Conservation (phyloP, 2,329 filamentous ascomycete species). For the Fusarium denticulatum region DNA sequence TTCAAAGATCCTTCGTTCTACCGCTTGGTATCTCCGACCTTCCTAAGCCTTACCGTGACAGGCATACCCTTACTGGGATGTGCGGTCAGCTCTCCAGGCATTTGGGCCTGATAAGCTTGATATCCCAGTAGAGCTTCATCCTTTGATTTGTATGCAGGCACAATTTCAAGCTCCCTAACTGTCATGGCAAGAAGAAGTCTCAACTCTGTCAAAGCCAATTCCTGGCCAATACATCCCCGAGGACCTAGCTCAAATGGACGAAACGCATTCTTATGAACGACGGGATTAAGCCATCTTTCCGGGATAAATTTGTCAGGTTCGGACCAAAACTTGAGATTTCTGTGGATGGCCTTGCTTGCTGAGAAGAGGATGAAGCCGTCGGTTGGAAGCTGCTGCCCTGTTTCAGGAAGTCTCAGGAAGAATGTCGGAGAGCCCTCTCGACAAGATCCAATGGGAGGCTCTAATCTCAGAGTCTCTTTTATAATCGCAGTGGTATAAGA, state of each 20-base stretch:
- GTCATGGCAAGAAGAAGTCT: not conserved
- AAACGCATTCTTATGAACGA: not conserved
- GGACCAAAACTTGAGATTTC: not conserved
- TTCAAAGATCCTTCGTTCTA: not conserved
- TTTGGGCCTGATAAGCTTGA: not conserved
- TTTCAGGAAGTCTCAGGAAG: not conserved
- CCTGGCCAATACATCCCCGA: not conserved
- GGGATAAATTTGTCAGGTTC: not conserved
- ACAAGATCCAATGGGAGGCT: not conserved
- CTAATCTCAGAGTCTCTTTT: conserved; percentile 2
- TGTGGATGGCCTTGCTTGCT: not conserved
- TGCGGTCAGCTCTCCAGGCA: not conserved
- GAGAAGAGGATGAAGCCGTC: conserved; percentile 6
- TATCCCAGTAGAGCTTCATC: not conserved
- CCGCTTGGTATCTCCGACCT: not conserved
- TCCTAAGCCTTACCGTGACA: not conserved
- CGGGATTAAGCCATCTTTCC: not conserved
- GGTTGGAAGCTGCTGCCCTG: not conserved
- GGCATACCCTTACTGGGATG: conserved; percentile 7
- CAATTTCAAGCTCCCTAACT: not conserved
- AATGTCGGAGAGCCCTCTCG: not conserved
- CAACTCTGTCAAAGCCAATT: conserved; percentile 3
- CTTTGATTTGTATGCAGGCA: not conserved
- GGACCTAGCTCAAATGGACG: conserved; percentile 4
- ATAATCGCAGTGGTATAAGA: not conserved